Evolutionary conservation across 164 flowering plant species (phyloP), one percentile per base, ranked within the genome.

Genomic region (Chimonanthus praecox): DNA sequence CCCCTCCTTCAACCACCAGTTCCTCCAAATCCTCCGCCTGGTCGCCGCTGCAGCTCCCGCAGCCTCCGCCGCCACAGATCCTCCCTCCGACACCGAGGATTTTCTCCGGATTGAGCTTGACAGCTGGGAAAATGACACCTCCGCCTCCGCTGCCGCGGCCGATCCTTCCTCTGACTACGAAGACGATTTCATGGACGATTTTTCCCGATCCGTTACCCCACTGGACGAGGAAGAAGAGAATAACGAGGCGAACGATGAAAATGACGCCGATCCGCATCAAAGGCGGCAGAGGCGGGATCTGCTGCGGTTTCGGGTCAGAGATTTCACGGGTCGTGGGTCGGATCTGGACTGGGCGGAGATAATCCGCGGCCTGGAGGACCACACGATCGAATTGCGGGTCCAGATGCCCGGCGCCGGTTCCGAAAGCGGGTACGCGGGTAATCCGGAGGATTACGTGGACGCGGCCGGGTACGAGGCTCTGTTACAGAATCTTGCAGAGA

Each of bases 401-500:
- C 87, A 87, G 73, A 81, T 85, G 72, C 86, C 83, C 8, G 90
- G 83, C 5, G 70, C 18, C 71, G 79, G 81, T 13, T 33, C 33
- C 33, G 33, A 33, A 33, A 89, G 87, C 71, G 78, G 81, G 4
- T 91, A 87, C 70, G 62, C 87, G 0, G 94, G 94, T 7, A 89
- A 88, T 74, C 95, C 91, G 0, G 94, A 84, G 77, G 98, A 94
- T 64, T 94, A 92, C 76, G 89, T 91, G 78, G 67, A 90, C 10
- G 97, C 97, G 7, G 90, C 95, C 3, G 95, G 95, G 1, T 80
- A 90, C 44, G 98, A 94, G 85, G 95, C 92, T 49, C 75, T 92
- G 80, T 90, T 92, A 73, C 97, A 92, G 74, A 96, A 92, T 74
- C 83, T 92, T 1, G 96, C 94, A 2, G 97, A 92, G 84, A 92